phyloP scores from a whole-genome alignment of 108 stramenopile genomes.

The Cyclotella sp. region DNA sequence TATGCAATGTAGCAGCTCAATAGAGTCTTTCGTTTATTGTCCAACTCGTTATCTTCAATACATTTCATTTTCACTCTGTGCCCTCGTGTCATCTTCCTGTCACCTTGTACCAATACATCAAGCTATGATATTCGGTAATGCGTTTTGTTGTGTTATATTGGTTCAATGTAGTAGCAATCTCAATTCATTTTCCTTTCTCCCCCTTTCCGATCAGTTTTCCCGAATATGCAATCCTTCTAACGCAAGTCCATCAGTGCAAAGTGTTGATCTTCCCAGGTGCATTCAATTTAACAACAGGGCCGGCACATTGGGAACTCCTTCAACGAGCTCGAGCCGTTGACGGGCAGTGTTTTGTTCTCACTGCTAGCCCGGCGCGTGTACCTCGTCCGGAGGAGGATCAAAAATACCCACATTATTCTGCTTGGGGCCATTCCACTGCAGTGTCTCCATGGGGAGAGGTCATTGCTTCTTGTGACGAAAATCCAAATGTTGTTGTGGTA shows the following conservation, averaged over 20 bases:
- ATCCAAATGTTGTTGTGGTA: conserved; percentile 81
- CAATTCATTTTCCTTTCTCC: not conserved
- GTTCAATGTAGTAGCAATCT: not conserved
- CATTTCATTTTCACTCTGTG: not conserved
- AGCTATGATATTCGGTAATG: conserved; percentile 11
- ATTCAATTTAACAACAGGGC: conserved; percentile 98
- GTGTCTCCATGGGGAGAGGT: conserved; percentile 98
- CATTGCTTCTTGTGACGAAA: conserved; percentile 91
- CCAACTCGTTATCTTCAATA: not conserved
- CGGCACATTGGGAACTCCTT: conserved; percentile 98
- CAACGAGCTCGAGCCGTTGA: conserved; percentile 97
- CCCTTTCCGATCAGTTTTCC: conserved; percentile 86
- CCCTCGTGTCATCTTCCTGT: not conserved
- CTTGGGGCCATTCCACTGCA: conserved; percentile 98
- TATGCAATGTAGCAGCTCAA: too few species aligned
- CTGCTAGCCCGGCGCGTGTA: conserved; percentile 94
- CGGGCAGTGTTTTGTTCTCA: conserved; percentile 95
- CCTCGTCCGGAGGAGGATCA: conserved; percentile 44
- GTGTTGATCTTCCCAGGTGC: conserved; percentile 96
- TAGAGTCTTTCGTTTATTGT: too few species aligned
- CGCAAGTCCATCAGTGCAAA: conserved; percentile 73
- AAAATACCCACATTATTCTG: conserved; percentile 92
- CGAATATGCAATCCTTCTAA: conserved; percentile 93
- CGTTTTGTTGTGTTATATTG: not conserved
- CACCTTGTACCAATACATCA: not conserved